Base-by-base conservation (phyloP, 139 green algal species). In the Asterochloris erici region DNA sequence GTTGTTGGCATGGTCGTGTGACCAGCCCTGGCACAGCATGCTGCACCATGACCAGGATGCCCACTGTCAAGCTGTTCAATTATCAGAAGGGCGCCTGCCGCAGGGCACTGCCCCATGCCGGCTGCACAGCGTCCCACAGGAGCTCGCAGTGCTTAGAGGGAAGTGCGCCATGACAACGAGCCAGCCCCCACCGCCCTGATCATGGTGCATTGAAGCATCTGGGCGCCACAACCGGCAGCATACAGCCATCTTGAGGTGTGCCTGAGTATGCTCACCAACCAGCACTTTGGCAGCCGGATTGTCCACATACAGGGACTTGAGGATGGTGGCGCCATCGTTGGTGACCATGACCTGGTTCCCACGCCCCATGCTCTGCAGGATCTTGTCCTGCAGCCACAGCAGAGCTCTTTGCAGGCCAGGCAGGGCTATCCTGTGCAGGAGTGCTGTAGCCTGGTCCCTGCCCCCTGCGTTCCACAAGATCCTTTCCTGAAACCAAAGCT, bases 261-360 rank as follows among this genome's bases (percentile, higher is more conserved):
- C 6, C 38, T 66, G 1, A 63, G 24, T 19, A 63, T 1, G 80
- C 89, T 82, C 81, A 96, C 92, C 94, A 66, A 97, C 92, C 0
- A 98, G 89, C 1, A 98, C 94, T 87, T 98, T 98, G 10, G 97
- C 97, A 14, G 97, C 97, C 9, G 97, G 95, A 87, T 99, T 99
- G 89, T 99, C 97, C 16, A 99, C 93, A 62, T 94, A 94, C 23
- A 99, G 89, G 4, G 92, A 93, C 83, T 99, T 98, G 11, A 99
- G 89, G 82, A 99, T 99, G 63, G 97, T 99, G 71, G 97, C 97
- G 15, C 97, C 97, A 84, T 99, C 97, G 75, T 99, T 99, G 15
- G 97, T 99, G 4, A 99, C 95, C 14, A 94, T 98, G 11, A 99
- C 89, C 21, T 95, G 85, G 29, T 96, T 82, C 9, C 92, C 93